These are phyloP conservation scores for Arabidopsis lyrata DNA, from an alignment of 441 rosid genomes.

Conservation along the genomic window DNA sequence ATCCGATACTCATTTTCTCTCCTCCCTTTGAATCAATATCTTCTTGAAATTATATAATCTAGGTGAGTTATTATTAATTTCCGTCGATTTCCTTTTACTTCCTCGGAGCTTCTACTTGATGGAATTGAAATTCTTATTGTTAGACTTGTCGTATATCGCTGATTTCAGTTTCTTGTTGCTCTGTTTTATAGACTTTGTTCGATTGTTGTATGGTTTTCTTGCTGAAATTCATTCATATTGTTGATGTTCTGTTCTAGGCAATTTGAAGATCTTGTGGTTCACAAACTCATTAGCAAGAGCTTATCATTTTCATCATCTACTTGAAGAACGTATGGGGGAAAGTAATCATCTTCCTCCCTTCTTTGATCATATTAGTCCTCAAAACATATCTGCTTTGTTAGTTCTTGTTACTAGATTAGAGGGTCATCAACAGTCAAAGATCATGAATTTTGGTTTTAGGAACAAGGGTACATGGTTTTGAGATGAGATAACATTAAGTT, in stretches of 20 bases:
- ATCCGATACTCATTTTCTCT: slow-evolving; percentile 1
- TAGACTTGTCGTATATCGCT: background rate
- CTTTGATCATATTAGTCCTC: slow-evolving; percentile 20
- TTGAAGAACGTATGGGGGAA: slow-evolving; percentile 35
- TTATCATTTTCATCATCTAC: slow-evolving; percentile 9
- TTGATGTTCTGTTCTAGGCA: slow-evolving; percentile 11
- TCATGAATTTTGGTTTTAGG: slow-evolving; percentile 1
- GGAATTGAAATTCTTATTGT: background rate
- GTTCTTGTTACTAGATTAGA: background rate
- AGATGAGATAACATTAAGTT: slow-evolving; percentile 6
- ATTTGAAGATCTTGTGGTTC: slow-evolving; percentile 32
- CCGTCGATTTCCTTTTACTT: background rate
- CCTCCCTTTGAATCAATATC: slow-evolving; percentile 5
- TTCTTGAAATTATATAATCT: background rate
- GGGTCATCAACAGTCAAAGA: background rate
- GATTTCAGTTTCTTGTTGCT: background rate
- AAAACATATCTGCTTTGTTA: background rate
- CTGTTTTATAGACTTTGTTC: background rate
- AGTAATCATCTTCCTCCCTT: slow-evolving; percentile 36
- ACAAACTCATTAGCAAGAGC: slow-evolving; percentile 17
- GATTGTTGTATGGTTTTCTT: background rate
- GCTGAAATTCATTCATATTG: background rate
- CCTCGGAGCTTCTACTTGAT: background rate
- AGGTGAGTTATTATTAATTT: slow-evolving; percentile 13
- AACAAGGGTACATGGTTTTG: slow-evolving; percentile 11